Evolutionary conservation across 2,329 filamentous ascomycete species (phyloP).

Genomic region (Fusarium sp.): DNA sequence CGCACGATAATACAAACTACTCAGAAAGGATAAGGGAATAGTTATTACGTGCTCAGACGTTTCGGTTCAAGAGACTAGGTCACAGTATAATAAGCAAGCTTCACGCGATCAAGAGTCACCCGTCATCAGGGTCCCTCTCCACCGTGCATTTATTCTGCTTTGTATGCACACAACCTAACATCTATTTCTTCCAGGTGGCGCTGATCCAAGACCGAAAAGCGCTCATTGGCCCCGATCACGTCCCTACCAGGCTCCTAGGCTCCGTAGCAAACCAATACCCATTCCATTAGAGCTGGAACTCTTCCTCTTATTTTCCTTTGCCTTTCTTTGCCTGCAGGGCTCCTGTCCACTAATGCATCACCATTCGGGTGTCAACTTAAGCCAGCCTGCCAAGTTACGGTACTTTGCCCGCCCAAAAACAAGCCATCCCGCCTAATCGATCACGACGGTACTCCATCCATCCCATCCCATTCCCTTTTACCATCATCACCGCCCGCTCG

Average conservation of each 20-base stretch:
- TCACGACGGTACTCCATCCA: conserved; percentile 19
- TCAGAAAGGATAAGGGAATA: neutral
- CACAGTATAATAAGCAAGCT: neutral
- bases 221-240: conserved; percentile 50
- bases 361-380: conserved; percentile 39
- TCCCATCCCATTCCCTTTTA: conserved; percentile 30
- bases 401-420: conserved; percentile 36
- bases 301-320: conserved; percentile 39
- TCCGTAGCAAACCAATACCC: conserved; percentile 18
- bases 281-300: conserved; percentile 38
- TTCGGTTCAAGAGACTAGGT: neutral
- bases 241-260: conserved; percentile 47
- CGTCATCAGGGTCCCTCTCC: conserved; percentile 32
- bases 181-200: conserved; percentile 42
- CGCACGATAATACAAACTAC: neutral
- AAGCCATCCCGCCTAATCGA: conserved; percentile 31
- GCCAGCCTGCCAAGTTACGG: conserved; percentile 17
- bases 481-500: conserved; percentile 42
- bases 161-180: conserved; percentile 3
- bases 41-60: neutral
- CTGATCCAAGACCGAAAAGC: conserved; percentile 37
- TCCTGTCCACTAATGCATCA: conserved; percentile 52
- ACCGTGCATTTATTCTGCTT: conserved; percentile 16
- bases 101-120: conserved; percentile 28
- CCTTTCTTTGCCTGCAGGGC: conserved; percentile 47